Evolutionary conservation across 1,139 yeast species (phyloP).

Genomic region (Zygoascus hellenicus): DNA sequence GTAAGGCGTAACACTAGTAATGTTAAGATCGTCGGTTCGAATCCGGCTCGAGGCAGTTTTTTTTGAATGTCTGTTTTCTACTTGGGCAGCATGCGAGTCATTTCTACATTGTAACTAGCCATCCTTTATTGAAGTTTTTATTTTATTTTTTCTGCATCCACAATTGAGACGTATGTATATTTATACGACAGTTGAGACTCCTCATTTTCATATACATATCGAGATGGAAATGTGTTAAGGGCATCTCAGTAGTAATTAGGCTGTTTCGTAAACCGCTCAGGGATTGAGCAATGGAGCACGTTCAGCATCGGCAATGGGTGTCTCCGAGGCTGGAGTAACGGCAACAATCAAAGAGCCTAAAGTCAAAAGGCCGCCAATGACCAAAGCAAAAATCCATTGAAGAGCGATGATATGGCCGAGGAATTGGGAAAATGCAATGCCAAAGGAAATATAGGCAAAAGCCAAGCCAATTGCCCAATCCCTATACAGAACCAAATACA

Average conservation of each 20-base stretch:
- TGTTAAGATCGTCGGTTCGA: slow-evolving; percentile 89
- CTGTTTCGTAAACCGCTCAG: neutral
- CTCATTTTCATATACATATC: too few species aligned
- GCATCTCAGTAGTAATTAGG: too few species aligned
- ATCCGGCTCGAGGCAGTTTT: slow-evolving; percentile 66
- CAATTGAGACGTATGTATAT: too few species aligned
- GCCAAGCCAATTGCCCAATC: slow-evolving; percentile 71
- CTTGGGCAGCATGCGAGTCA: too few species aligned
- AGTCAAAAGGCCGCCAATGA: slow-evolving; percentile 52
- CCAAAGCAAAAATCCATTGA: slow-evolving; percentile 79
- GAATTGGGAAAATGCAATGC: slow-evolving; percentile 65
- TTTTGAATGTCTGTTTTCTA: too few species aligned
- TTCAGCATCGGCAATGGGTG: slow-evolving; percentile 7
- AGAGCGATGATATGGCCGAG: slow-evolving; percentile 63
- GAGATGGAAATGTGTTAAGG: too few species aligned
- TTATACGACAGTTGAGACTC: too few species aligned
- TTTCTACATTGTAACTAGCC: too few species aligned
- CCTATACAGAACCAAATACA: slow-evolving; percentile 51
- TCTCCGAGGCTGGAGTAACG: slow-evolving; percentile 20
- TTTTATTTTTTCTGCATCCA: too few species aligned
- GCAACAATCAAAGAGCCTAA: slow-evolving; percentile 45
- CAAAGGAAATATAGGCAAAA: slow-evolving; percentile 52
- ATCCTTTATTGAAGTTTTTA: too few species aligned
- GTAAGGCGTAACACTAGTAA: slow-evolving; percentile 91
- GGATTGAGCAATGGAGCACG: slow-evolving; percentile 14